Evolutionary conservation across 305 asterid species (phyloP), one percentile per base, ranked within the genome.

Genomic region (Petunia hybrid): DNA sequence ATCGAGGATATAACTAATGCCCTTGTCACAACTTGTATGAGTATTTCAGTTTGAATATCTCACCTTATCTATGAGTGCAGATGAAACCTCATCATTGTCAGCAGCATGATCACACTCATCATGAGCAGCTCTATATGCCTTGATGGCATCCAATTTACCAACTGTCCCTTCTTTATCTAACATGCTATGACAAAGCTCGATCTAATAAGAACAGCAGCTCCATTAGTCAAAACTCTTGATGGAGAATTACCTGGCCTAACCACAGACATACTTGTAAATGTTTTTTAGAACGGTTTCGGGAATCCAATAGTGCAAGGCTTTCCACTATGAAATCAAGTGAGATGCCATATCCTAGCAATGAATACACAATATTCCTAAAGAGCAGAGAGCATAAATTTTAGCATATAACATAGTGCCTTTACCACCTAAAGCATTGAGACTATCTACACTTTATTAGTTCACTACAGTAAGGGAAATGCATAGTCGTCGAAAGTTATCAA

Each of bases 41-140:
- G 14, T 78, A 57, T 78, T 45, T 31, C 60, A 78, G 22, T 61
- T 45, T 13, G 8, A 66, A 78, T 5, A 4, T 80, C 90, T 85
- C 87, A 92, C 97, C 97, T 92, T 92, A 84, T 96, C 92, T 85
- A 90, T 91, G 80, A 97, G 99, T 57, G 97, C 99, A 66, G 97
- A 89, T 68, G 99, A 95, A 76, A 92, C 97, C 84, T 89, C 85
- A 83, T 93, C 90, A 59, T 92, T 95, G 86, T 94, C 99, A 75
- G 83, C 85, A 80, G 88, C 89, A 57, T 75, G 78, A 79, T 90
- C 96, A 86, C 86, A 87, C 83, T 93, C 97, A 86, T 87, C 94
- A 78, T 93, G 88, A 82, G 99, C 99, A 79, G 95, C 99, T 89
- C 64, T 89, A 82, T 97, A 97, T 57, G 99, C 98, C 85, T 87